Base-by-base conservation (phyloP, 148 eudicot species). In the Rhododendron griersonianum region DNA sequence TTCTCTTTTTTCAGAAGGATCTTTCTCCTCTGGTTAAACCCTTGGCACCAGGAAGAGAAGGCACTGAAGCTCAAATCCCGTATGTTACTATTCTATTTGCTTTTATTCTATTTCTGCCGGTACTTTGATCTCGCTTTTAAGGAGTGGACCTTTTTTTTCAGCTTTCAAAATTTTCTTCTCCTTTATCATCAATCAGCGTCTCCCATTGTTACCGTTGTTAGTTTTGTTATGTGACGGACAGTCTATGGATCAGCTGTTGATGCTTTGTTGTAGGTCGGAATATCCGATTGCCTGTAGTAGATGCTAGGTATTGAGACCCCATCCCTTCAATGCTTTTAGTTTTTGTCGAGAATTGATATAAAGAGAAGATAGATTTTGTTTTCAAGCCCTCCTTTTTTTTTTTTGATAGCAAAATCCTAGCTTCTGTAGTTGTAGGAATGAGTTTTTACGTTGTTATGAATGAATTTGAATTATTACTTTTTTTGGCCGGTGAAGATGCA, bases 1-100 rank as follows among this genome's bases (percentile, higher is more conserved):
- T 47, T 78, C 59, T 47, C 69, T 71, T 79, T 4, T 51, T 94
- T 87, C 93, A 97, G 99, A 93, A 91, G 86, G 98, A 97, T 87
- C 96, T 97, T 78, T 97, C 99, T 87, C 98, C 99, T 86, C 92
- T 95, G 23, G 95, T 97, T 71, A 93, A 91, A 86, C 92, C 89
- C 63, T 92, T 97, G 85, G 98, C 92, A 74, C 99, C 95, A 37
- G 86, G 84, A 89, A 91, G 87, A 23, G 84, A 85, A 82, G 93
- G 91, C 39, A 84, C 78, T 86, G 95, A 79, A 87, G 89, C 93
- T 86, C 94, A 89, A 90, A 97, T 97, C 82, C 99, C 99, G 98
- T 97, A 93, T 44, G 98, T 93, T 81, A 59, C 80, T 84, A 13
- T 14, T n/a, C 9, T 57, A 30, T 41, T 78, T 59, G 6, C 37